Evolutionary conservation across 2,329 filamentous ascomycete species (phyloP).

Genomic region (Helotiales sp.): DNA sequence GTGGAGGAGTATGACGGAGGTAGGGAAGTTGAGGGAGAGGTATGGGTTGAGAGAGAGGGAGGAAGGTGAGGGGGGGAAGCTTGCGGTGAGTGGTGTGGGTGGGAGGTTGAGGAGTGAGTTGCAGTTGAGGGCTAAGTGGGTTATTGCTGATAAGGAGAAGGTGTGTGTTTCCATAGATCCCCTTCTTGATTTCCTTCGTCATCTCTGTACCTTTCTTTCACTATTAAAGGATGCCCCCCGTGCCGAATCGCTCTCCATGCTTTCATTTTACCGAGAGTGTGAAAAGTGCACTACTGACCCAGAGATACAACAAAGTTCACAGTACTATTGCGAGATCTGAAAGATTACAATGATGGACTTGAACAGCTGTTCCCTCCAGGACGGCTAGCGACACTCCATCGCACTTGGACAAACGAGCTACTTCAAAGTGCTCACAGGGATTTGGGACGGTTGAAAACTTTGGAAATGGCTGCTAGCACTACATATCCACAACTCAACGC

Average conservation of each 20-base stretch:
- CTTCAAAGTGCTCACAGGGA: conserved; percentile 52
- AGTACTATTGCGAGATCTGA: conserved; percentile 48
- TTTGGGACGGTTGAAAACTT: conserved; percentile 48
- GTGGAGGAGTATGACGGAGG: conserved; percentile 52
- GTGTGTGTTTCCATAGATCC: background rate
- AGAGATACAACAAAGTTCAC: conserved; percentile 42
- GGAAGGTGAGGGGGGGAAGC: conserved; percentile 24
- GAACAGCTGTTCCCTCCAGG: conserved; percentile 53
- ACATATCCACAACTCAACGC: conserved; percentile 50
- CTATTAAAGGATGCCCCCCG: background rate
- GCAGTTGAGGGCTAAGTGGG: conserved; percentile 49
- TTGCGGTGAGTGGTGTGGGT: conserved; percentile 43
- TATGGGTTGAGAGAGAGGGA: conserved; percentile 50
- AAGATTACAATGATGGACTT: conserved; percentile 55
- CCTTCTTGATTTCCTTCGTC: background rate
- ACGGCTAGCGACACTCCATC: conserved; percentile 49
- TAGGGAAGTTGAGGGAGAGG: conserved; percentile 48
- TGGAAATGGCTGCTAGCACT: conserved; percentile 49
- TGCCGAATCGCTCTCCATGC: too few relatives aligned
- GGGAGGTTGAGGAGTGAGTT: conserved; percentile 33
- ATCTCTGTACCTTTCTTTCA: background rate
- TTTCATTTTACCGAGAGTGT: background rate
- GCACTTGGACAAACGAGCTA: conserved; percentile 54
- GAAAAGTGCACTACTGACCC: background rate
- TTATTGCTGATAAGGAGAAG: conserved; percentile 53